Percentiles rank a stretch among this genome's conserved stretches.
These are phyloP conservation scores for Colletotrichum lindemuthianum DNA, from an alignment of 2,329 filamentous ascomycete species.

Conservation along the genomic window DNA sequence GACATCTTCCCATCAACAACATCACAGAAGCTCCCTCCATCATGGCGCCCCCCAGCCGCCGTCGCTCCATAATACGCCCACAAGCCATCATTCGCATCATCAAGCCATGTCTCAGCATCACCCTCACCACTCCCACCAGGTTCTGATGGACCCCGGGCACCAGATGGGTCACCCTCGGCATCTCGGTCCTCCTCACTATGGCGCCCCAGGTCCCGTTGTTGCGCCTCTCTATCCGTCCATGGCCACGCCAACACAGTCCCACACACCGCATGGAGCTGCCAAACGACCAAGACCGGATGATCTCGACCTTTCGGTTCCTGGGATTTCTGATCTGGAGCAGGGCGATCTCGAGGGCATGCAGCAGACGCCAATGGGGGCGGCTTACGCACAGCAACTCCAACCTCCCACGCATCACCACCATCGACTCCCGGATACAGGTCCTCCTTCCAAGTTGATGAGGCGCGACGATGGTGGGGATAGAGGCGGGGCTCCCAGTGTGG, in stretches of 20 bases:
- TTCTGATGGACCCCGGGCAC: slow-evolving; percentile 63
- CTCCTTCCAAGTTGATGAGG: slow-evolving; percentile 74
- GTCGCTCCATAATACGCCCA: slow-evolving; percentile 57
- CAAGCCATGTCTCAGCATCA: slow-evolving; percentile 54
- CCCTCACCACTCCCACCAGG: slow-evolving; percentile 60
- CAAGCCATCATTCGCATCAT: slow-evolving; percentile 54
- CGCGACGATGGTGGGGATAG: slow-evolving; percentile 64
- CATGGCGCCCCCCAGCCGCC: slow-evolving; percentile 54
- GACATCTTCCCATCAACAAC: slow-evolving; percentile 48
- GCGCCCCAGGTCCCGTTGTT: slow-evolving; percentile 58
- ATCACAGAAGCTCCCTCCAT: slow-evolving; percentile 60
- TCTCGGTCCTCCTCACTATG: slow-evolving; percentile 65
- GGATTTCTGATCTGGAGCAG: slow-evolving; percentile 63
- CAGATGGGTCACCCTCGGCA: slow-evolving; percentile 63
- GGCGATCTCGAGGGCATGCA: slow-evolving; percentile 66
- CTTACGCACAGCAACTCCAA: slow-evolving; percentile 59
- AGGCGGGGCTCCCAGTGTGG: slow-evolving; percentile 80
- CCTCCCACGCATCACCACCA: slow-evolving; percentile 81
- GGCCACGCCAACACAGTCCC: slow-evolving; percentile 50
- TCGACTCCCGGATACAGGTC: slow-evolving; percentile 77
- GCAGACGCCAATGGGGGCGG: slow-evolving; percentile 61
- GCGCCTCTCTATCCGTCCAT: slow-evolving; percentile 63
- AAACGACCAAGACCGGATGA: slow-evolving; percentile 69
- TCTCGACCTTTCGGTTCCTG: slow-evolving; percentile 64
- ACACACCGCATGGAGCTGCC: slow-evolving; percentile 43